phyloP scores from a whole-genome alignment of 192 early-diverging fungal genomes.

The Thoreauomyces humboldtii region DNA sequence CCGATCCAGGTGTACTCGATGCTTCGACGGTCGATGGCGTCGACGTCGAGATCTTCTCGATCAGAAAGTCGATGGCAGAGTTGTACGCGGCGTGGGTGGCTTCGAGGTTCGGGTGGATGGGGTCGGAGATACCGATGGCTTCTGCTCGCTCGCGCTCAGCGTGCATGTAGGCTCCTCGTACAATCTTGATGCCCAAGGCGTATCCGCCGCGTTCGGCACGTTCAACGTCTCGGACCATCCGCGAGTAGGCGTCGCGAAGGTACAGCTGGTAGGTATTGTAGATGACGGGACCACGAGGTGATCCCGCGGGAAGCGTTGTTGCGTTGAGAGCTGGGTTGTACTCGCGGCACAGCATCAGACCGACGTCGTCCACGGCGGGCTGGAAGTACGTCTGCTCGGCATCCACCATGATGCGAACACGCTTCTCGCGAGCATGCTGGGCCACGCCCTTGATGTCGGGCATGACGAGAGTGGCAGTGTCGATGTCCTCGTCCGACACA shows the following conservation, averaged over 20 bases:
- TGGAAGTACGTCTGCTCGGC: slow-evolving; percentile 95
- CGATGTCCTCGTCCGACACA: slow-evolving; percentile 55
- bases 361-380: slow-evolving; percentile 84
- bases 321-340: slow-evolving; percentile 58
- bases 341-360: slow-evolving; percentile 62
- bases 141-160: slow-evolving; percentile 70
- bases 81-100: slow-evolving; percentile 86
- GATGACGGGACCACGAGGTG: slow-evolving; percentile 68
- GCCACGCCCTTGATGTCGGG: slow-evolving; percentile 67
- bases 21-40: slow-evolving; percentile 79
- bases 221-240: slow-evolving; percentile 66
- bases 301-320: neutral
- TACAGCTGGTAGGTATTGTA: slow-evolving; percentile 99
- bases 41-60: slow-evolving; percentile 45
- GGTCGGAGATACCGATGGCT: slow-evolving; percentile 66
- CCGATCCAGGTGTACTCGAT: slow-evolving; percentile 79
- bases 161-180: slow-evolving; percentile 84
- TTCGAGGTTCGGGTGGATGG: slow-evolving; percentile 75
- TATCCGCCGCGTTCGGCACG: slow-evolving; percentile 69
- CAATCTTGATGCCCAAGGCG: slow-evolving; percentile 81
- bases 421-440: slow-evolving; percentile 54
- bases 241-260: slow-evolving; percentile 60
- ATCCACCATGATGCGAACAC: slow-evolving; percentile 83
- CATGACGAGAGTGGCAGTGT: slow-evolving; percentile 67
- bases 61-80: slow-evolving; percentile 66